Evolutionary conservation across 371 early-diverging fungal genomes (phyloP), one percentile per base, ranked within the genome.

Genomic region (Haplosporangium sp.): DNA sequence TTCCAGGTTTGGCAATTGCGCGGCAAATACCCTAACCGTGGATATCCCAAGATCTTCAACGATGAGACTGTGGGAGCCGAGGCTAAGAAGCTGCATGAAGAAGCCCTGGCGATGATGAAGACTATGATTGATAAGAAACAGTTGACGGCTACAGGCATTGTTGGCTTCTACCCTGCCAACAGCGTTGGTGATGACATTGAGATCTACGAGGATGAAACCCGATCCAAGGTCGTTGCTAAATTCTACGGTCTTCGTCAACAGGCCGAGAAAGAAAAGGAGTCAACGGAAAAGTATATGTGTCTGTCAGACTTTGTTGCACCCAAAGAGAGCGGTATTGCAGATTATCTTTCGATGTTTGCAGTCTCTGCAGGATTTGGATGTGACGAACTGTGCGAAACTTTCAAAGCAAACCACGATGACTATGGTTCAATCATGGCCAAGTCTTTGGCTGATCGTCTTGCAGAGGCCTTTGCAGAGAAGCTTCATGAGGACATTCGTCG

Each of bases 1-100:
- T 97, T 97, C 92, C 96, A 96, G 84, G 94, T 94, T 27, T 97
- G 96, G 94, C 97, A 96, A 85, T 88, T 97, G 27, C 90, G 97
- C 40, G 97, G 97, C 63, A 93, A 94, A 67, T 97, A 96, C 79
- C 97, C 97, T 15, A 96, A 97, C 87, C 92, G 96, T 71, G 97
- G 97, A 7, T 97, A 90, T 81, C 97, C 97, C 71, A 96, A 96
- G 89, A 95, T 97, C 71, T 97, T 96, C 84, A 93, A 96, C 67
- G 97, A 97, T 76, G 93, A 94, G 63, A 87, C 92, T 6, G 97
- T 97, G 11, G 96, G 96, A 20, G 85, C 88, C 4, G 97, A 97
- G 84, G 97, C 97, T n/a, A 93, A 92, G 82, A 92, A 92, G 73
- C 83, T 97, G 42, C 94, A 91, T 82, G 92, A 93, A 27, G 97